These are phyloP conservation scores for Aspergillus sp. DNA, from an alignment of 2,329 filamentous ascomycete genomes.

Conservation along the genomic window DNA sequence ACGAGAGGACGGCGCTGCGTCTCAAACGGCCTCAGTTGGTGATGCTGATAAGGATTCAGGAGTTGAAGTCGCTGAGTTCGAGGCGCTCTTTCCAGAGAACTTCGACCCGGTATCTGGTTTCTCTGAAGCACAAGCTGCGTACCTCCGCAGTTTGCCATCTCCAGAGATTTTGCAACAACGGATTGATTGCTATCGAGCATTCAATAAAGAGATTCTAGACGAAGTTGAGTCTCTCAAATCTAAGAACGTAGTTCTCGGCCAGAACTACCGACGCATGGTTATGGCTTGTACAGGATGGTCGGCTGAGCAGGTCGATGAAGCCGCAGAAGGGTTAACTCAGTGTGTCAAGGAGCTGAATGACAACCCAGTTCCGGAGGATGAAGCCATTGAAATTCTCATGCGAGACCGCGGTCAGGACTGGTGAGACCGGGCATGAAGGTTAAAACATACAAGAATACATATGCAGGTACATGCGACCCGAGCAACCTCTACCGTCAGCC, in stretches of 20 bases:
- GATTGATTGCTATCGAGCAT: constrained; percentile 69
- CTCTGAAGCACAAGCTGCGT: constrained; percentile 47
- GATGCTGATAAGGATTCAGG: constrained; percentile 52
- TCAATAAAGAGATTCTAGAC: constrained; percentile 69
- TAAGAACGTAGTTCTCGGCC: constrained; percentile 80
- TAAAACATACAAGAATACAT: constrained; percentile 12
- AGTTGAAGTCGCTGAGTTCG: constrained; percentile 41
- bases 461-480: constrained; percentile 11
- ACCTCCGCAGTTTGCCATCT: constrained; percentile 60
- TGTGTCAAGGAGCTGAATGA: constrained; percentile 83
- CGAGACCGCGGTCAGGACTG: constrained; percentile 51
- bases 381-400: constrained; percentile 51
- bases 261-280: constrained; percentile 87
- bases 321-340: constrained; percentile 77
- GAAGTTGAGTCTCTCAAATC: constrained; percentile 74
- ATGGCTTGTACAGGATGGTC: constrained; percentile 81
- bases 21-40: constrained; percentile 52
- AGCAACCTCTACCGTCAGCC: not conserved
- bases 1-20: constrained; percentile 50
- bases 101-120: constrained; percentile 49
- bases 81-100: constrained; percentile 41
- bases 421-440: constrained; percentile 28
- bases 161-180: constrained; percentile 67
- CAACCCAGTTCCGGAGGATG: constrained; percentile 49
- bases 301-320: constrained; percentile 77